Conservation (phyloP, 2,329 filamentous ascomycete genomes). For the Xylaria hypoxylon region DNA sequence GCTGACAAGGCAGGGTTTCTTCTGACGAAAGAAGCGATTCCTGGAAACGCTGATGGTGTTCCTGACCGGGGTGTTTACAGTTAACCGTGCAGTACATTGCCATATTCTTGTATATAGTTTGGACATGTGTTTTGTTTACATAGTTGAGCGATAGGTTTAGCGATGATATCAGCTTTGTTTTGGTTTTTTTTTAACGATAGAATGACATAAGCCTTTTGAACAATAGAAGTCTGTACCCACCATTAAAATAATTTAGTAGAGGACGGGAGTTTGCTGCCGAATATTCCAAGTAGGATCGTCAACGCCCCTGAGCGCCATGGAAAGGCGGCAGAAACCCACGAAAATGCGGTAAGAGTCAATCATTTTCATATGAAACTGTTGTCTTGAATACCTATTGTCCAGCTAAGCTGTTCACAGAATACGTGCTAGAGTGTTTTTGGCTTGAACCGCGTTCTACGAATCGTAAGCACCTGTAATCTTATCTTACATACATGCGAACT, state of each 20-base stretch:
- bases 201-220: not conserved
- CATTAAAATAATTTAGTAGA: not conserved
- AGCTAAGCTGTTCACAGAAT: too few relatives aligned
- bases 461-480: too few relatives aligned
- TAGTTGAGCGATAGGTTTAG: slow-evolving; percentile 10
- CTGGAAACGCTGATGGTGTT: slow-evolving; percentile 42
- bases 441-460: too few relatives aligned
- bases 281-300: not conserved
- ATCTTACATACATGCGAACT: too few relatives aligned
- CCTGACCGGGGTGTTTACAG: slow-evolving; percentile 37
- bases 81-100: not conserved
- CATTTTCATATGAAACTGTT: too few relatives aligned
- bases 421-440: too few relatives aligned
- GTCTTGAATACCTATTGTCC: too few relatives aligned
- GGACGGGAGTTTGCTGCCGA: not conserved
- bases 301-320: too few relatives aligned
- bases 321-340: too few relatives aligned
- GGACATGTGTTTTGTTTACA: not conserved
- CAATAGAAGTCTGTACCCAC: not conserved
- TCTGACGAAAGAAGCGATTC: slow-evolving; percentile 37
- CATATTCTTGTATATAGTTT: slow-evolving; percentile 16
- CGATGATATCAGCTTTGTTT: slow-evolving; percentile 1
- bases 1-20: slow-evolving; percentile 45
- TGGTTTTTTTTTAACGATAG: not conserved
- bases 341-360: too few relatives aligned